Evolutionary conservation across 805 yeast genomes (phyloP), one percentile per base, ranked within the genome.

Genomic region (Candida orba): DNA sequence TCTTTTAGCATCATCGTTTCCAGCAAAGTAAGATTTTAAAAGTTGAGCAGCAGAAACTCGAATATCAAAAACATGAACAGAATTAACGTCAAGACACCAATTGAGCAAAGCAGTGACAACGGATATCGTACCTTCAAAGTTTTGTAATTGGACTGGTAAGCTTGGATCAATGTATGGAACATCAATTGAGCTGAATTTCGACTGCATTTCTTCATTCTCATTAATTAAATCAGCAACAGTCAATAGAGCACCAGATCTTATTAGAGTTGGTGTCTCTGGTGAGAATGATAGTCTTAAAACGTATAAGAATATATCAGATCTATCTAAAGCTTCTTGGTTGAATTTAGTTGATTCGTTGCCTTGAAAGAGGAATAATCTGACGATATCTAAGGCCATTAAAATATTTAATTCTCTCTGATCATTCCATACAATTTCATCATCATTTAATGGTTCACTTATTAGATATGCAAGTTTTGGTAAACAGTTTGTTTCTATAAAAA

Each of bases 141-240:
- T 46, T 39, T 50, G 56, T 14, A 53, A 35, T 33, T 58, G 64
- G 7, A 52, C 36, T 0, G 80, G 79, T 42, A 77, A 55, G 6
- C 81, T 69, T 10, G 96, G 88, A 56, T 88, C 97, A 43, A 90
- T 70, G 57, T 82, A 87, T 0, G 99, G 99, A 8, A 93, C 96
- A 61, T 93, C 98, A 13, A 91, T 80, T 43, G 79, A 79, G 2
- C 88, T 72, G 53, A 91, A 83, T 45, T 78, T 78, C 13, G 67
- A 65, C 61, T 93, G 99, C 30, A 84, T 73, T 2, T 69, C 75
- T 3, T 70, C 62, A 58, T 89, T 88, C 27, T 78, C 73, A 39
- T 80, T 65, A 4, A 93, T 81, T 29, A 90, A 67, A 49, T 83
- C 91, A 2, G 95, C 89, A 2, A 87, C 78, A 0, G 95, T 79